Conservation (phyloP, 345 rosid species). For the Anacardium occidentale region DNA sequence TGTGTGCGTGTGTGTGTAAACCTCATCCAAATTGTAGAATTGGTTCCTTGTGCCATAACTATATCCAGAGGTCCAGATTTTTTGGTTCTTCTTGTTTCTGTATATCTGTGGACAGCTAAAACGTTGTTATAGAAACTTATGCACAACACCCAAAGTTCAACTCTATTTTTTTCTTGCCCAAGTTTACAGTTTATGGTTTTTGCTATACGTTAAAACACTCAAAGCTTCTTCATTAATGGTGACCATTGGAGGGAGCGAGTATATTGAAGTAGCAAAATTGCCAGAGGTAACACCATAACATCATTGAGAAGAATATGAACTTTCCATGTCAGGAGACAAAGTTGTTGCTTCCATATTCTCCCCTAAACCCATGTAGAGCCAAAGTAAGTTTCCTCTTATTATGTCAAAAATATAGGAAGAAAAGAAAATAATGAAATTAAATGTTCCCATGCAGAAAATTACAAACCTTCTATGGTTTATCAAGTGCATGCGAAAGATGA, state of each 20-base stretch:
- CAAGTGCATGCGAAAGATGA: no score
- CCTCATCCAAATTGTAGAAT: slow-evolving; percentile 27
- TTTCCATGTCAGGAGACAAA: neutral
- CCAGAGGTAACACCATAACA: neutral
- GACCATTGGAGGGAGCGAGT: no score
- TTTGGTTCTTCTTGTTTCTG: slow-evolving; percentile 8
- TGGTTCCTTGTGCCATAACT: slow-evolving; percentile 26
- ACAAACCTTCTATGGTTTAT: no score
- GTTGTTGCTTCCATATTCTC: neutral
- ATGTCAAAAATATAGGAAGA: neutral
- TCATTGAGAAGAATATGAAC: slow-evolving; percentile 5
- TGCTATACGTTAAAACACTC: neutral
- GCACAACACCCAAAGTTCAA: slow-evolving; percentile 22
- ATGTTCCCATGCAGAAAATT: neutral
- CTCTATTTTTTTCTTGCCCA: slow-evolving; percentile 4
- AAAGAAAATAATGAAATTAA: neutral
- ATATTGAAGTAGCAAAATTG: no score
- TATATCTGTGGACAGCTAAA: slow-evolving; percentile 9
- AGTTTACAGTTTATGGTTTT: neutral
- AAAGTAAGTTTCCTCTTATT: neutral
- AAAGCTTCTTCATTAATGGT: neutral
- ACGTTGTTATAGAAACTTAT: slow-evolving; percentile 21
- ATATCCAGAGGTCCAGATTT: slow-evolving; percentile 26
- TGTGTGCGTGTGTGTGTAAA: slow-evolving; percentile 16
- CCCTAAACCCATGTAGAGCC: neutral